Base-by-base conservation (phyloP, 805 yeast species). In the Candida nonsorbophila region DNA sequence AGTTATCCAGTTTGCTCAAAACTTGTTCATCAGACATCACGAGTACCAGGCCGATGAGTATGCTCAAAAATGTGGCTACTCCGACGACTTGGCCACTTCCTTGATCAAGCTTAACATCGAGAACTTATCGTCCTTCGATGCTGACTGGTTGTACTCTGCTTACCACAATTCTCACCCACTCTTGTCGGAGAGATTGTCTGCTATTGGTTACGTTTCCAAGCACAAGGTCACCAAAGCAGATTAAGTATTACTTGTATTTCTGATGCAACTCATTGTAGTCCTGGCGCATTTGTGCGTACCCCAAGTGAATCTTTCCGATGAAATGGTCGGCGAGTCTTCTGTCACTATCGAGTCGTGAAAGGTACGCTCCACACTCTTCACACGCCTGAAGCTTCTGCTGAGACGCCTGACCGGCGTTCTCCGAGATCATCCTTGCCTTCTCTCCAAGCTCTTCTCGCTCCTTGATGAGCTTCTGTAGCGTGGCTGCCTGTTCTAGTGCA, bases 1-100 rank as follows among this genome's bases (percentile, higher is more conserved):
- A 38, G 52, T 75, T 14, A 54, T 82, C 51, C 73, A 77, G 37
- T 86, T 86, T 44, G 59, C 62, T 13, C 71, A 74, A 69, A 82
- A 85, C 52, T 57, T 77, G 28, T 53, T 87, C 34, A 76, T 88
- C 6, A 84, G 99, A 72, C 74, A 77, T 43, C 83, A 82, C 45
- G 99, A 92, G 62, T 92, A 79, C 49, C 86, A 92, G 60, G 97
- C 99, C 11, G 98, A 90, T 55, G 77, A 69, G 38, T 87, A 72
- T 53, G 96, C 97, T 11, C 78, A 77, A 32, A 64, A 69, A 27
- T 72, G 77, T 42, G 95, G 95, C 15, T 79, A 78, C 51, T 68
- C 83, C 6, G 64, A 70, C 18, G 77, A 77, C 29, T 72, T 92
- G 51, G 73, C 82, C 29, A 64, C 63, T 30, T 79, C 95, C 2